Evolutionary conservation across 805 yeast genomes (phyloP).

Genomic region (Kodamaea restingae): DNA sequence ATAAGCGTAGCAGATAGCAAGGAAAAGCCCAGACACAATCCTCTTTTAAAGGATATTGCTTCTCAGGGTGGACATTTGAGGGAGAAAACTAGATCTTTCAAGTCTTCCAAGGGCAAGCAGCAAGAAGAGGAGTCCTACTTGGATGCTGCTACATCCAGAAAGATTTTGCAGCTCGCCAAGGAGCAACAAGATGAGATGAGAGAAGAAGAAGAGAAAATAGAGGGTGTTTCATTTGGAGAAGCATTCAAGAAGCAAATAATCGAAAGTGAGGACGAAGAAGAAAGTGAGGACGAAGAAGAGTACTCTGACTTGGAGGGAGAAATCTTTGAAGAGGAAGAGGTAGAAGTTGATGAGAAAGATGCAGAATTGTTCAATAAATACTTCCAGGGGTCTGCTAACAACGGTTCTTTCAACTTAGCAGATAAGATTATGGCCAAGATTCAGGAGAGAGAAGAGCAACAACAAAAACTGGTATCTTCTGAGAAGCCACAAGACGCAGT

Average conservation of each 20-base stretch:
- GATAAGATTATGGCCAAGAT: constrained; percentile 92
- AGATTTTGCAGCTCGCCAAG: constrained; percentile 81
- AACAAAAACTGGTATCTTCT: constrained; percentile 7
- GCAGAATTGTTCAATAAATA: constrained; percentile 80
- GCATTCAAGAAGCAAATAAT: constrained; percentile 17
- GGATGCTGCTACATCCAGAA: constrained; percentile 79
- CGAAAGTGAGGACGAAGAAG: constrained; percentile 31
- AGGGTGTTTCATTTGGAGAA: constrained; percentile 19
- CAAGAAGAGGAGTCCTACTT: constrained; percentile 57
- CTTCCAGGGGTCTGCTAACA: constrained; percentile 40
- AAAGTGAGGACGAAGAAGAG: constrained; percentile 46
- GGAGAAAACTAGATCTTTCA: constrained; percentile 29
- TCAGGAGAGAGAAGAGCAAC: constrained; percentile 57
- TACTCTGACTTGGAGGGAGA: constrained; percentile 53
- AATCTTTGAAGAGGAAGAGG: constrained; percentile 51
- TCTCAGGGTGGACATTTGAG: constrained; percentile 70
- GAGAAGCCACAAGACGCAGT: constrained; percentile 54
- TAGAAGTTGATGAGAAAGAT: constrained; percentile 74
- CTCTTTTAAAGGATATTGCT: constrained; percentile 74
- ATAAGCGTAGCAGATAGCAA: constrained; percentile 40
- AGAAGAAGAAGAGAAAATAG: constrained; percentile 49
- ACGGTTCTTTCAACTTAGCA: constrained; percentile 63
- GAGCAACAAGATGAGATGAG: constrained; percentile 91
- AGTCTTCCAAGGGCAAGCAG: constrained; percentile 27
- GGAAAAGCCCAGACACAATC: constrained; percentile 70